Evolutionary conservation across 495 filamentous ascomycete genomes (phyloP), one percentile per base, ranked within the genome.

Genomic region (Penicillium maclennaniae): DNA sequence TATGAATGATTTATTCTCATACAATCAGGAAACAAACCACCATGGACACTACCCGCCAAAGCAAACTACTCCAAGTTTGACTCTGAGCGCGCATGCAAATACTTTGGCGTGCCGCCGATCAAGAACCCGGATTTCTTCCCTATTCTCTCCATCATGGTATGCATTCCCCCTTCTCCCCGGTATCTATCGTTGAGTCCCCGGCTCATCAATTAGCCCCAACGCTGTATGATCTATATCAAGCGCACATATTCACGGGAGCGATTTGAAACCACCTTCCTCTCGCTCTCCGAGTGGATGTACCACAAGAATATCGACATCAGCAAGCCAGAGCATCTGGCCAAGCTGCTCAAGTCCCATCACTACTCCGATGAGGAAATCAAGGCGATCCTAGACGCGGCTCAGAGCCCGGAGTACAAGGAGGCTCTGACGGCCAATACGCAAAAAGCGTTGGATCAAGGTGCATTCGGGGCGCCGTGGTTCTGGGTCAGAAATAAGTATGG

Each of bases 381-480:
- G 15, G 61, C 59, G 7, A 85, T 89, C 52, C 27, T 89, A 7
- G 58, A 53, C 1, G 78, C 71, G 0, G 79, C 80, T 0, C 65
- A 50, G 7, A 66, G 59, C 20, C 66, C 72, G 0, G 69, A 83
- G 58, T 76, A 78, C 54, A 92, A 92, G 70, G 68, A 81, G 25
- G 66, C 63, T 25, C 63, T 91, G 45, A 76, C 73, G 45, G 72
- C 65, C 3, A 79, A 79, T 27, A 91, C 87, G 27, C 73, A 77
- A 54, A 82, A 76, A 6, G 57, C 89, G 10, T 65, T 68, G 17
- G 76, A 83, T 38, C 67, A 61, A 16, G 88, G 88, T 0, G 87
- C 87, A 1, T 91, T 87, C 67, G 88, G 88, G 0, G 82, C 82
- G 47, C 88, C 88, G 1, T 92, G 87, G 86, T 73, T 88, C 52